These are phyloP conservation scores for Ophiostoma populinum DNA, from an alignment of 2,329 filamentous ascomycete species.

Conservation along the genomic window DNA sequence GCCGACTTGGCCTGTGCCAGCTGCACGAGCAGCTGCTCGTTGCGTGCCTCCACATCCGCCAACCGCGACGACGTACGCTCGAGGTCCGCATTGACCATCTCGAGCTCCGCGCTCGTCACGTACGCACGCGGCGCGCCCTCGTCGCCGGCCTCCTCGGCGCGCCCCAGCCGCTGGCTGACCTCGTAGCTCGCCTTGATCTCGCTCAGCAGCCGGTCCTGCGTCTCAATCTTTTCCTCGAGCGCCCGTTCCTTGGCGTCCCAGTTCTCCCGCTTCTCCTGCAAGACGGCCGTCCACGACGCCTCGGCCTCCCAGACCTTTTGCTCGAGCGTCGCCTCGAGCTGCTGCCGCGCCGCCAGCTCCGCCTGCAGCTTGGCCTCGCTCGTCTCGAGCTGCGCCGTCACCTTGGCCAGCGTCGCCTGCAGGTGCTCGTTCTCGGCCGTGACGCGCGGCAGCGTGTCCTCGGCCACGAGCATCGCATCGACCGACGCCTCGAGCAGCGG, in stretches of 20 bases:
- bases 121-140: constrained; percentile 44
- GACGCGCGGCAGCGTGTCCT: constrained; percentile 81
- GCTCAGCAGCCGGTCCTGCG: constrained; percentile 77
- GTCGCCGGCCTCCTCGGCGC: constrained; percentile 13
- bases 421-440: constrained; percentile 77
- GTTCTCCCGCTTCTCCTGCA: constrained; percentile 89
- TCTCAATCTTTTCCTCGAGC: constrained; percentile 85
- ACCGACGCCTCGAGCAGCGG: constrained; percentile 91
- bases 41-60: constrained; percentile 81
- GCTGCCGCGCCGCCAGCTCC: constrained; percentile 55
- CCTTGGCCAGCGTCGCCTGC: constrained; percentile 56
- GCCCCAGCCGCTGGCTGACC: constrained; percentile 66
- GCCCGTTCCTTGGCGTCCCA: constrained; percentile 85
- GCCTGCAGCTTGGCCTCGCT: constrained; percentile 64
- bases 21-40: constrained; percentile 82
- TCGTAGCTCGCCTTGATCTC: constrained; percentile 97
- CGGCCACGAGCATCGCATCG: constrained; percentile 78
- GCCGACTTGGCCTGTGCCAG: constrained; percentile 76
- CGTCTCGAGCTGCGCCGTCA: constrained; percentile 70
- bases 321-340: constrained; percentile 63
- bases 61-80: constrained; percentile 76
- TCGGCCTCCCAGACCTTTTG: constrained; percentile 77
- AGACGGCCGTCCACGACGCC: constrained; percentile 70
- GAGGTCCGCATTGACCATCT: constrained; percentile 81
- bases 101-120: constrained; percentile 75